A percentile compares a stretch with the other conserved stretches of the same genome.
Evolutionary conservation across 805 yeast genomes (phyloP).

Genomic region (Metschnikowia picachoensis): DNA sequence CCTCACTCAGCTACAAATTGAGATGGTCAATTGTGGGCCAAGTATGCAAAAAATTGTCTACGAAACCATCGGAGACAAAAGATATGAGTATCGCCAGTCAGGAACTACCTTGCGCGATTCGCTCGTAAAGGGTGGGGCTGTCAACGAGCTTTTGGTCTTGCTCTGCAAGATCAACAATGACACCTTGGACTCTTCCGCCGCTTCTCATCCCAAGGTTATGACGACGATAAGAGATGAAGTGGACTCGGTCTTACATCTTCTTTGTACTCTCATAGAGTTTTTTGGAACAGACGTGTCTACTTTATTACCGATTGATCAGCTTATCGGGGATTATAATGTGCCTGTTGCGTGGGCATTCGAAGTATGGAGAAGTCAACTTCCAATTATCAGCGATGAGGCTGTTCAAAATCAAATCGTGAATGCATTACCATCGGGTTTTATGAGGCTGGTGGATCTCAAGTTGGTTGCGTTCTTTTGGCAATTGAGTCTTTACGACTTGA

Average conservation of each 20-base stretch:
- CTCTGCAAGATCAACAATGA: constrained; percentile 48
- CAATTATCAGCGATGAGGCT: constrained; percentile 19
- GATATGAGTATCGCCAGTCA: constrained; percentile 46
- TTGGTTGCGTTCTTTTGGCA: constrained; percentile 61
- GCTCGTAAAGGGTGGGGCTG: constrained; percentile 40
- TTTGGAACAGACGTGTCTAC: constrained; percentile 33
- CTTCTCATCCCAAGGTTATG: constrained; percentile 62
- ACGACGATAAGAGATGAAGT: constrained; percentile 73
- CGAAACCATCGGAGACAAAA: constrained; percentile 53
- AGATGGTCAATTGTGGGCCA: constrained; percentile 60
- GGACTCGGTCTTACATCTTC: constrained; percentile 61
- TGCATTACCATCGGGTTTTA: constrained; percentile 7
- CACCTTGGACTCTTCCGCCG: constrained; percentile 28
- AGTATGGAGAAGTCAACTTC: constrained; percentile 60
- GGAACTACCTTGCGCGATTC: constrained; percentile 48
- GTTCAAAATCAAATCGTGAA: constrained; percentile 2
- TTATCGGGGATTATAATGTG: constrained; percentile 43
- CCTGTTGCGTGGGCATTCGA: constrained; percentile 68
- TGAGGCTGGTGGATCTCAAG: constrained; percentile 19
- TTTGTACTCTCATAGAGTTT: constrained; percentile 53
- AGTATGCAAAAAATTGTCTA: constrained; percentile 55
- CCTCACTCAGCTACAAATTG: constrained; percentile 60
- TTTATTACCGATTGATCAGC: constrained; percentile 40
- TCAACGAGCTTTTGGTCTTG: constrained; percentile 64
- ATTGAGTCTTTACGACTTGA: constrained; percentile 66